Evolutionary conservation across 208 protist species (phyloP).

Genomic region (Trypanosoma rangeli): DNA sequence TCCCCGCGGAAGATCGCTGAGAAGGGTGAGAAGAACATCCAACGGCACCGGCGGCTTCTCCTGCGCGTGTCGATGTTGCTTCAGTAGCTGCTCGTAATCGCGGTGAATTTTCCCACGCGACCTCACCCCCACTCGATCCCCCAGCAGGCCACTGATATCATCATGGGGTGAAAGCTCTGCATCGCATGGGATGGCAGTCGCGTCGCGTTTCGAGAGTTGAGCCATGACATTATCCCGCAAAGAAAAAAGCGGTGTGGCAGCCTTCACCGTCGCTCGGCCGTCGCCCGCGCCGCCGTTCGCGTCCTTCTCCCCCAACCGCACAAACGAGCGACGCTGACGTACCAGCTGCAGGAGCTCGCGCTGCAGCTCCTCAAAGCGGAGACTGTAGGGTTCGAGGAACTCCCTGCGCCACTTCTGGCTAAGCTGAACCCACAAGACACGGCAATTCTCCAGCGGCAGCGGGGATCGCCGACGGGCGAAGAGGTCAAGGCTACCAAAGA

Average conservation of each 20-base stretch:
- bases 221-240: conserved; percentile 16
- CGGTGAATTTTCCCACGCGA: not conserved
- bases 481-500: conserved; percentile 39
- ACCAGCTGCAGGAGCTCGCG: conserved; percentile 39
- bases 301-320: conserved; percentile 14
- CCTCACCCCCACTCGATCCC: not conserved
- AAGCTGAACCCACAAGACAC: conserved; percentile 46
- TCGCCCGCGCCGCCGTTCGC: not conserved
- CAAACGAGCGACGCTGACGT: conserved; percentile 24
- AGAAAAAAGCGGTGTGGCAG: conserved; percentile 6
- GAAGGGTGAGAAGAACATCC: conserved; percentile 32
- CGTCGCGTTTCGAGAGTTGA: conserved; percentile 13
- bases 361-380: conserved; percentile 37
- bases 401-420: conserved; percentile 44
- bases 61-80: conserved; percentile 6
- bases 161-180: conserved; percentile 27
- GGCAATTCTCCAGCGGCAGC: conserved; percentile 26
- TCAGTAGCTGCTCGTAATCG: not conserved
- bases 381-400: conserved; percentile 35
- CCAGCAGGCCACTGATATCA: conserved; percentile 22
- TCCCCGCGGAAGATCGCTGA: conserved; percentile 29
- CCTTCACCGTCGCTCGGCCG: not conserved
- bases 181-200: not conserved
- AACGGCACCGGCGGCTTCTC: conserved; percentile 21
- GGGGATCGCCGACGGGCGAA: conserved; percentile 13